Evolutionary conservation across 2,329 filamentous ascomycete species (phyloP), one percentile per base, ranked within the genome.

Genomic region (Coniochaeta sp.): DNA sequence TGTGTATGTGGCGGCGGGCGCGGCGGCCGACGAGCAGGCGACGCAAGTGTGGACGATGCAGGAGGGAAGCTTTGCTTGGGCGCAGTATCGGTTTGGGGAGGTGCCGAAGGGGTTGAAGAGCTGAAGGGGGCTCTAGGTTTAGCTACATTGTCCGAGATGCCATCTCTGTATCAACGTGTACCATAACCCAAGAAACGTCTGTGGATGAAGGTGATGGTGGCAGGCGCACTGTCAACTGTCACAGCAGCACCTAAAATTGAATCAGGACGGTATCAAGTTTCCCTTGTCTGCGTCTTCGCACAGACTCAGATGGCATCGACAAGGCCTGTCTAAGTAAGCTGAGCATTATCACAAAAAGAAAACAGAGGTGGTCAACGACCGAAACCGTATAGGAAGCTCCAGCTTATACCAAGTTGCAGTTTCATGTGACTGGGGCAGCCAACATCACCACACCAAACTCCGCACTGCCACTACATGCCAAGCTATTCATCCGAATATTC

Each of bases 71-170:
- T 72, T 80, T 64, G 78, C 68, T 0, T 81, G 78, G 78, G 76
- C 74, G 1, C 78, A 80, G 66, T 80, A 78, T 63, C 70, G 76
- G 6, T 81, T 81, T 62, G 78, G 77, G 0, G 64, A 74, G 17
- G 64, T 78, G 12, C 64, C 72, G 40, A 58, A 34, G 44, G 22
- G 44, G 19, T 22, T 50, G 6, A 9, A 50, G 44, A 28, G 16
- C 6, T 26, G 44, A n/a, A n/a, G n/a, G n/a, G n/a, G n/a, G n/a
- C n/a, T n/a, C n/a, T n/a, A 3, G 6, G 31, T 33, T 33, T 11
- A 11, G 8, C 34, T 16, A n/a, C 14, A 14, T 31, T 31, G 47
- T 26, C 47, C 47, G 12, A 28, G 26, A 52, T 52, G 44, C 19
- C 16, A 50, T 50, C 16, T 50, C 24, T 50, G 22, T 50, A 28